phyloP scores from a whole-genome alignment of 2,329 filamentous ascomycete species.

The Alternaria solani region DNA sequence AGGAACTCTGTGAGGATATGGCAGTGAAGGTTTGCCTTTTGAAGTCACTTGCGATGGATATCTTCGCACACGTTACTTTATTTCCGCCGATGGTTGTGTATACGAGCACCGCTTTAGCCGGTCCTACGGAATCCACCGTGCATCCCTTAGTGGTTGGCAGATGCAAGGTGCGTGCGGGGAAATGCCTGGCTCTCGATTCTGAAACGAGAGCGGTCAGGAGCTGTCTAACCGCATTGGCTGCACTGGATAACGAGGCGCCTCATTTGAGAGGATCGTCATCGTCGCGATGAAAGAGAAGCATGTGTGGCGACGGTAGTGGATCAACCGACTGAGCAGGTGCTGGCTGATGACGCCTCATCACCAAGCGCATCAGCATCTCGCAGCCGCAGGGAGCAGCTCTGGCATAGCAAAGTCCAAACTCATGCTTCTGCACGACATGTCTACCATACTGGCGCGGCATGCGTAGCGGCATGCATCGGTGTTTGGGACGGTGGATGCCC shows the following conservation, averaged over 20 bases:
- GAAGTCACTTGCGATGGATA: neutral
- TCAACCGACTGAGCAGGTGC: neutral
- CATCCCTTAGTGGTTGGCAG: conserved; percentile 9
- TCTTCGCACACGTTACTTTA: conserved; percentile 1
- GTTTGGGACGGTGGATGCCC: conserved; percentile 19
- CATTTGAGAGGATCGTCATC: conserved; percentile 8
- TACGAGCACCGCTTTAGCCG: conserved; percentile 11
- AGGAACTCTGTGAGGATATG: conserved; percentile 6
- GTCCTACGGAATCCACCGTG: conserved; percentile 5
- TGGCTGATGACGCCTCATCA: neutral
- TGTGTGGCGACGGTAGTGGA: neutral
- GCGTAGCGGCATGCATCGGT: conserved; percentile 23
- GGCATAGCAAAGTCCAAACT: neutral
- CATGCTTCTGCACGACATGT: conserved; percentile 11
- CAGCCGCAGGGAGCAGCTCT: neutral
- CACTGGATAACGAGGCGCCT: conserved; percentile 8
- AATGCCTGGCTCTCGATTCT: conserved; percentile 16
- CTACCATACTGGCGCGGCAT: conserved; percentile 4
- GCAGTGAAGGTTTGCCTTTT: neutral
- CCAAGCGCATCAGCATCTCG: neutral
- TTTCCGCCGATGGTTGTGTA: neutral
- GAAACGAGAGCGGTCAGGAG: conserved; percentile 18
- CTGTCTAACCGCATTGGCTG: conserved; percentile 11
- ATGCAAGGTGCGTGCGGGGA: conserved; percentile 17
- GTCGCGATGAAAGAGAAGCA: neutral